Evolutionary conservation across 1,284 basidiomycete species (phyloP).

Genomic region (Peniophora sp.): DNA sequence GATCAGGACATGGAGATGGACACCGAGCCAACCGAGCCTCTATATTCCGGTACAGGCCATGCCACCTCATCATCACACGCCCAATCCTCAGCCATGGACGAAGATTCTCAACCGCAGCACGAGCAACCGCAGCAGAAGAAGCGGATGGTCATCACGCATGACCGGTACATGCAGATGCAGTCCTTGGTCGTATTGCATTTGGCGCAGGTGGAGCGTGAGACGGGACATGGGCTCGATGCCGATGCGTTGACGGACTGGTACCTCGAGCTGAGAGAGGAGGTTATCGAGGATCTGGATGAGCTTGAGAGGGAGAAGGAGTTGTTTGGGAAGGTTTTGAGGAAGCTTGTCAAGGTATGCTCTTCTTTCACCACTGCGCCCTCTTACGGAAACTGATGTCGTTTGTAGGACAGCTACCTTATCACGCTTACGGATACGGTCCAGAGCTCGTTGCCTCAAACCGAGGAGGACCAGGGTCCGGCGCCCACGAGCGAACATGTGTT

Average conservation of each 20-base stretch:
- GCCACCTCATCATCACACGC: background rate
- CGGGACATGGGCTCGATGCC: slow-evolving; percentile 72
- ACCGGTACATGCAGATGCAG: slow-evolving; percentile 89
- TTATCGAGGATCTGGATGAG: slow-evolving; percentile 80
- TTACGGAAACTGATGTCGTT: slow-evolving; percentile 1
- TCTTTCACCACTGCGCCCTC: background rate
- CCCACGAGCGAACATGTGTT: slow-evolving; percentile 43
- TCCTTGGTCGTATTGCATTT: slow-evolving; percentile 84
- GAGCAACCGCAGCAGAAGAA: slow-evolving; percentile 39
- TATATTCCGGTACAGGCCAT: slow-evolving; percentile 20
- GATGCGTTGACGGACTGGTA: slow-evolving; percentile 97
- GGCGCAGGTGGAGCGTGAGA: slow-evolving; percentile 69
- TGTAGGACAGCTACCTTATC: slow-evolving; percentile 79
- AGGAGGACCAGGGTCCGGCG: slow-evolving; percentile 38
- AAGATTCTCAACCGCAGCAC: background rate
- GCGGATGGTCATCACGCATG: slow-evolving; percentile 90
- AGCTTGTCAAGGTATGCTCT: slow-evolving; percentile 76
- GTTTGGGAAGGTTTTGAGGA: slow-evolving; percentile 82
- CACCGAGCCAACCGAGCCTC: slow-evolving; percentile 48
- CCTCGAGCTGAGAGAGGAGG: slow-evolving; percentile 81
- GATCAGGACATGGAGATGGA: slow-evolving; percentile 53
- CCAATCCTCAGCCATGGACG: background rate
- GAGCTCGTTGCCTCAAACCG: slow-evolving; percentile 60
- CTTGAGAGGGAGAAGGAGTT: slow-evolving; percentile 90
- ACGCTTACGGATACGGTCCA: slow-evolving; percentile 79